Percentiles rank a stretch among this genome's conserved stretches.
phyloP scores from a whole-genome alignment of 768 basidiomycete species.

The Pleurotus cornucopiae region DNA sequence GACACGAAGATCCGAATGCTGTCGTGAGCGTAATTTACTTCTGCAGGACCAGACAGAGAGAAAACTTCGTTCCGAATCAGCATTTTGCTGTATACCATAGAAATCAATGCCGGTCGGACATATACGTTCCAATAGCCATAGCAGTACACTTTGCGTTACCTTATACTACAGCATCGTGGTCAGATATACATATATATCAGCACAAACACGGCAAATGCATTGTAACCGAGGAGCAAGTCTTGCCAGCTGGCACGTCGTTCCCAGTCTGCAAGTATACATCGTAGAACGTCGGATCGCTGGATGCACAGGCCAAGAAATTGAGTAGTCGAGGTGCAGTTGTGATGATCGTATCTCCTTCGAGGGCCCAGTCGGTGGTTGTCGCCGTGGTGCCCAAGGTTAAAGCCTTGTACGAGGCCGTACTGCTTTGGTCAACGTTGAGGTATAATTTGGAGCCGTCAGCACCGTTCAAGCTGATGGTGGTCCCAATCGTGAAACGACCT shows the following conservation, averaged over 20 bases:
- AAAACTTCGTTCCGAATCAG: no score
- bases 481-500: slow-evolving; percentile 46
- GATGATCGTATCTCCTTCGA: slow-evolving; percentile 59
- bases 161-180: no score
- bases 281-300: slow-evolving; percentile 35
- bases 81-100: no score
- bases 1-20: no score
- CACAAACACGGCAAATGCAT: slow-evolving; percentile 43
- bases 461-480: slow-evolving; percentile 40
- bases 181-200: slow-evolving; percentile 13
- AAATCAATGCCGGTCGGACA: no score
- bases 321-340: slow-evolving; percentile 46
- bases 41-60: no score
- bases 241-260: slow-evolving; percentile 40
- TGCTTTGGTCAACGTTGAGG: slow-evolving; percentile 42
- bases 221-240: slow-evolving; percentile 32
- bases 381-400: slow-evolving; percentile 42
- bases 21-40: no score
- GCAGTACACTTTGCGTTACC: no score
- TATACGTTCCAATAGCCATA: no score
- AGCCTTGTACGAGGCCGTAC: slow-evolving; percentile 43
- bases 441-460: slow-evolving; percentile 38
- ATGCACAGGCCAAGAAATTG: slow-evolving; percentile 52
- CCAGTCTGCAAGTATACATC: slow-evolving; percentile 47
- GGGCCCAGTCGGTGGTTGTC: slow-evolving; percentile 49